Base-by-base conservation (phyloP, 2,329 filamentous ascomycete species). In the Sphaerulina vaccinii region DNA sequence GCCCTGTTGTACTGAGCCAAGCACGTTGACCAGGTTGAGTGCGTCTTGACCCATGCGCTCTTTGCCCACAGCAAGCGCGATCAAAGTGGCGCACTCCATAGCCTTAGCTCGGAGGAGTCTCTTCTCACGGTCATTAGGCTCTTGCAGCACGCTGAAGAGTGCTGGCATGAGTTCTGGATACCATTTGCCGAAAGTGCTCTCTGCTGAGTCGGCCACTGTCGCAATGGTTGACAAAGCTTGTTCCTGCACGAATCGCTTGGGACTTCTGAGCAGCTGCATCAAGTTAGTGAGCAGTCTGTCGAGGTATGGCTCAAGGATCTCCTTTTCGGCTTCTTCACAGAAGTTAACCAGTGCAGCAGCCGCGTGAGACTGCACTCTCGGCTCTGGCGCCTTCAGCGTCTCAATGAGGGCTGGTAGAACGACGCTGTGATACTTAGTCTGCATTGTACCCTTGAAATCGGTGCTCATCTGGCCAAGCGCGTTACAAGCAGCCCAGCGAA, bases 381-480 rank as follows among this genome's bases (percentile, higher is more conserved):
- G 88, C 70, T 99, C 92, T 1, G 89, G 81, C 1, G 90, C 95
- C 65, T 91, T 83, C 5, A 99, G 80, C 1, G 96, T 92, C 1
- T 92, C 91, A 48, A 99, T 90, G 49, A 99, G 93, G 61, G 90
- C 90, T 62, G 85, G 89, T 45, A 99, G 80, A 13, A 99, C 88
- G 38, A 85, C 79, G 58, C 88, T 83, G 70, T 96, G 93, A 71
- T 95, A 95, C 64, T 96, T 93, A 61, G 89, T 87, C 72, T 99
- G 93, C 92, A 99, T 97, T 9, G 88, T 95, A 10, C 91, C 91
- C 10, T 95, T 92, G 70, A 99, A 99, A 68, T 99, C 93, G 24
- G 93, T 99, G 75, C 92, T 97, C 93, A 99, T 99, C 72, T 99
- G 93, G 22, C 93, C 93, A n/a, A 99, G 81, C 36, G 93, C 93